Percentiles rank a stretch among this genome's conserved stretches.
phyloP scores from a whole-genome alignment of 768 basidiomycete species.

The Megacollybia marginata region DNA sequence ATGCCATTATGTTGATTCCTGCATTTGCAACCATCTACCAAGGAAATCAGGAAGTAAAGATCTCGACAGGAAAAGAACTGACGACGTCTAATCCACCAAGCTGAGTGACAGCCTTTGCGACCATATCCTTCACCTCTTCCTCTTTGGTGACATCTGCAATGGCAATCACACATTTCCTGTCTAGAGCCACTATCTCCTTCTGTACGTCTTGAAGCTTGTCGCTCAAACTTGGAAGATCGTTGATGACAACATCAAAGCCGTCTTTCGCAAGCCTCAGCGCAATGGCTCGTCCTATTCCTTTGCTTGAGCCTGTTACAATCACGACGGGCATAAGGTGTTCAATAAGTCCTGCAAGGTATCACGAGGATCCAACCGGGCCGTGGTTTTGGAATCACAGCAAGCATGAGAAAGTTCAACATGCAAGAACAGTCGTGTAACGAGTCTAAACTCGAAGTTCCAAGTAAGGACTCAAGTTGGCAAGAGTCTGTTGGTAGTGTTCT shows the following conservation, averaged over 20 bases:
- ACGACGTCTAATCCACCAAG: constrained; percentile 21
- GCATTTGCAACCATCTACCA: too few relatives aligned
- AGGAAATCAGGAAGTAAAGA: neutral
- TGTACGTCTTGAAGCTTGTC: constrained; percentile 14
- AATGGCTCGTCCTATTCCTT: constrained; percentile 24
- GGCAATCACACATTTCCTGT: constrained; percentile 11
- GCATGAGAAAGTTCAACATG: too few relatives aligned
- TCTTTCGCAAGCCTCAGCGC: constrained; percentile 23
- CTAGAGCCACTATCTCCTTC: constrained; percentile 15
- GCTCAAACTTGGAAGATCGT: constrained; percentile 14
- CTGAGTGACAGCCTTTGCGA: constrained; percentile 15
- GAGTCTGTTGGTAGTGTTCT: too few relatives aligned
- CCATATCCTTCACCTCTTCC: constrained; percentile 18
- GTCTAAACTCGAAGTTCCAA: too few relatives aligned
- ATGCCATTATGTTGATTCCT: too few relatives aligned
- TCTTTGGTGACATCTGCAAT: constrained; percentile 23
- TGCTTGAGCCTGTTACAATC: constrained; percentile 21
- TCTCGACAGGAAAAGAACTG: too few relatives aligned
- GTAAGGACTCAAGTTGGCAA: too few relatives aligned
- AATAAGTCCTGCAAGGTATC: too few relatives aligned
- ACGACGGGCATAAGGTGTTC: constrained; percentile 4
- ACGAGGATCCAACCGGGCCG: too few relatives aligned
- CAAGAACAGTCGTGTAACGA: too few relatives aligned
- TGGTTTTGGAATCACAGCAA: too few relatives aligned
- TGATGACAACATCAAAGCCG: constrained; percentile 23